Evolutionary conservation across 495 filamentous ascomycete species (phyloP).

Genomic region (Pyronema domesticum): DNA sequence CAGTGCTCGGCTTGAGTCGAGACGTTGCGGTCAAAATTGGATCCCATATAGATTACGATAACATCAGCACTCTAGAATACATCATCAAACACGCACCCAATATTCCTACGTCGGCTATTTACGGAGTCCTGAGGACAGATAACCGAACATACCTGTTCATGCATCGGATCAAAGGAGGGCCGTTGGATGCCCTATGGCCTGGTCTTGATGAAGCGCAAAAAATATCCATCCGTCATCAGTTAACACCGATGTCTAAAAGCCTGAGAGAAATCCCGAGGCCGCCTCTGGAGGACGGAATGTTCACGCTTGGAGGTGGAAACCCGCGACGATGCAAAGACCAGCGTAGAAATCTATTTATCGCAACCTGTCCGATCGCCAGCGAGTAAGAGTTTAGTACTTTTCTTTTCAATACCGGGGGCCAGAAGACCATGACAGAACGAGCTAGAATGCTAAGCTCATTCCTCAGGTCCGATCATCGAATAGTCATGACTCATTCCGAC

Average conservation of each 20-base stretch:
- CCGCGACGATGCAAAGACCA: constrained; percentile 7
- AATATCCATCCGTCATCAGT: not conserved
- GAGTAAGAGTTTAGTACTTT: constrained; percentile 14
- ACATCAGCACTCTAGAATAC: not conserved
- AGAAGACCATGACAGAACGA: not conserved
- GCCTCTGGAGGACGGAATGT: not conserved
- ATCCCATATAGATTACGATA: not conserved
- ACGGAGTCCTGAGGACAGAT: not conserved
- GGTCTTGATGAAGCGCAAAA: constrained; percentile 1
- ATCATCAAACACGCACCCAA: not conserved
- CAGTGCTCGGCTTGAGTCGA: not conserved
- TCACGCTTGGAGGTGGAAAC: constrained; percentile 2
- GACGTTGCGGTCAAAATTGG: not conserved
- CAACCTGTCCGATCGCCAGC: not conserved
- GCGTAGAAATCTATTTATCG: constrained; percentile 3
- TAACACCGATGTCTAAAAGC: not conserved
- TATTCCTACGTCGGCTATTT: not conserved
- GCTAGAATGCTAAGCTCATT: constrained; percentile 5
- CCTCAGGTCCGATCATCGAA: constrained; percentile 4
- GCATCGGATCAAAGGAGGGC: not conserved
- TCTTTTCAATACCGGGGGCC: constrained; percentile 2
- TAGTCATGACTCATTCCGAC: constrained; percentile 28
- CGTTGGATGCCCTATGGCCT: not conserved
- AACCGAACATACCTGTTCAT: not conserved
- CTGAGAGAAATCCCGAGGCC: not conserved